Evolutionary conservation across 2,329 filamentous ascomycete genomes (phyloP), one percentile per base, ranked within the genome.

Genomic region (Madurella fahalii): DNA sequence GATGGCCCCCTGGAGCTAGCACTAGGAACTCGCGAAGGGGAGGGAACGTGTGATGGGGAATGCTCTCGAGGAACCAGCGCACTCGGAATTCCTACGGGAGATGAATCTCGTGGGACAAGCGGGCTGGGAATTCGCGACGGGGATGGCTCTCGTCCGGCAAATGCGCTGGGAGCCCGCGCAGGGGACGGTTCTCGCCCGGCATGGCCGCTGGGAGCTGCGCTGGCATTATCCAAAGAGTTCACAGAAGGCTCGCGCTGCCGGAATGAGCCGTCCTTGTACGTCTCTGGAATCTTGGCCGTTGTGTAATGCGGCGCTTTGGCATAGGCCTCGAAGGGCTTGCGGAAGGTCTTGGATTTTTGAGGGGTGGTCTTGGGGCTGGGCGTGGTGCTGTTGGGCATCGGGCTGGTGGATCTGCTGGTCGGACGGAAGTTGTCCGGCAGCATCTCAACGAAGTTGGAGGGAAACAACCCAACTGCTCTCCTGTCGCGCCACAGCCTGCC

Each of bases 401-500:
- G 81, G 63, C 82, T 85, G 50, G 76, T 77, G 31, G 81, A 78
- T 67, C 85, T 76, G 42, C 77, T 77, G 64, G 85, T 83, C 57
- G 94, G 94, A 54, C 89, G 85, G 69, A 95, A 97, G 69, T 85
- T 83, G 56, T 94, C 84, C 52, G 89, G 87, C 32, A 99, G 80
- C 5, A 99, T 81, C 69, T 95, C 84, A 68, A 99, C 94, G 68
- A 99, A 99, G 74, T 99, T 99, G 66, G 92, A 96, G 0, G 94
- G 94, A 67, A 99, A 99, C 17, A 94, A 78, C 51, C 94, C 94
- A 65, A 96, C 86, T 66, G 93, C 91, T 67, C 92, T 85, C 70
- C 89, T 87, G 73, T 99, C 94, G 64, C 94, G 84, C 68, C 86
- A 89, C 68, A 99, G 74, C 60, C 93, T 84, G 46, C 94, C 94